A percentile compares a stretch with the other conserved stretches of the same genome.
phyloP scores from a whole-genome alignment of 371 early-diverging fungal species.

The Dichotomocladium elegans region DNA sequence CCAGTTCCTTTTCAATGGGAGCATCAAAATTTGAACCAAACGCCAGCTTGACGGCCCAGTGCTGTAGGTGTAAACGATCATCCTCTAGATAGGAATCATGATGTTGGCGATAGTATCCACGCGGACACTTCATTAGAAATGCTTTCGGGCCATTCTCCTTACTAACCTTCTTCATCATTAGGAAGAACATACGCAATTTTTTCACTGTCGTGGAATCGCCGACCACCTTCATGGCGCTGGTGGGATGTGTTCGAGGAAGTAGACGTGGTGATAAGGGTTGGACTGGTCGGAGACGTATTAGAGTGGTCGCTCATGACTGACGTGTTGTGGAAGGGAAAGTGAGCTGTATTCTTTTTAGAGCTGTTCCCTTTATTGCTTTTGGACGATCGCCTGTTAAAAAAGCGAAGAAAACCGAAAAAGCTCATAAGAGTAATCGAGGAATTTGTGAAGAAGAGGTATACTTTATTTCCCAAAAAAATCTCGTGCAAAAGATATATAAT shows the following conservation, averaged over 20 bases:
- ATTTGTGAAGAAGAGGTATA: too few relatives aligned
- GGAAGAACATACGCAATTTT: conserved; percentile 44
- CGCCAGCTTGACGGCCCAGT: background rate
- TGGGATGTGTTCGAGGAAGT: background rate
- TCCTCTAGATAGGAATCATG: background rate
- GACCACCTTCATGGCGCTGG: conserved; percentile 31
- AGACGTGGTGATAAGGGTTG: background rate
- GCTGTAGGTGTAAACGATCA: background rate
- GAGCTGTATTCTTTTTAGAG: too few relatives aligned
- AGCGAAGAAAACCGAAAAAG: background rate
- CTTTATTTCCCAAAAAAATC: too few relatives aligned
- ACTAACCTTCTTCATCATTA: conserved; percentile 40
- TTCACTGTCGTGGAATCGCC: conserved; percentile 38
- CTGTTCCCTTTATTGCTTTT: too few relatives aligned
- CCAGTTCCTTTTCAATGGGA: conserved; percentile 9
- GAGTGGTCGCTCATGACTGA: background rate
- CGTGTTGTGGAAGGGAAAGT: background rate
- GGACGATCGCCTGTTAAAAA: background rate
- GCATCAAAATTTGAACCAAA: conserved; percentile 3
- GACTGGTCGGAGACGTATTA: background rate
- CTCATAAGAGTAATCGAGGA: too few relatives aligned
- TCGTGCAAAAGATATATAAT: too few relatives aligned
- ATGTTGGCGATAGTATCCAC: background rate
- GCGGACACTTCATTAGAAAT: too few relatives aligned
- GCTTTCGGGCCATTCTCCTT: background rate